A percentile compares a stretch with the other conserved stretches of the same genome.
Evolutionary conservation across 768 basidiomycete genomes (phyloP).

Genomic region (Amanita pallidorosea): DNA sequence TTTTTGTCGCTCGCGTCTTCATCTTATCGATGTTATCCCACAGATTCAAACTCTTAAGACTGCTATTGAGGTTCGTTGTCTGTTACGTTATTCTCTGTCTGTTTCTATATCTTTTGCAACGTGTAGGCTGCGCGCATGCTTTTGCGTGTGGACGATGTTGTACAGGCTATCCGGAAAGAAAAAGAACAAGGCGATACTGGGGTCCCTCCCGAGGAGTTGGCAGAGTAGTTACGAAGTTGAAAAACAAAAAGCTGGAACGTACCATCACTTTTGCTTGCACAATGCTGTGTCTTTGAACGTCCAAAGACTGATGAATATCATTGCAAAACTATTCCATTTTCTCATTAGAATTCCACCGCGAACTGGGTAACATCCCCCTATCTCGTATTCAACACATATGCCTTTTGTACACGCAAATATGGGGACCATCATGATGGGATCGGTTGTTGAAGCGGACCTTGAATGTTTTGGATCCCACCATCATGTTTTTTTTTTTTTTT

Average conservation of each 20-base stretch:
- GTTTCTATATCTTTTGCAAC: neutral
- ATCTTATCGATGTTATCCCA: neutral
- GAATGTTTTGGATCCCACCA: too few species aligned
- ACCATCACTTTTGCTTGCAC: neutral
- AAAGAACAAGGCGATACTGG: slow-evolving; percentile 31
- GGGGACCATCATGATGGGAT: too few species aligned
- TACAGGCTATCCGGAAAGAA: slow-evolving; percentile 78
- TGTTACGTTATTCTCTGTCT: neutral
- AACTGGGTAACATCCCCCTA: neutral
- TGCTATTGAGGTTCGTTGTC: slow-evolving; percentile 57
- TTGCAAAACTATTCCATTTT: neutral
- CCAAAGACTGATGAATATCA: neutral
- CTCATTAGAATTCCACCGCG: neutral
- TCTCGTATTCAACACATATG: neutral
- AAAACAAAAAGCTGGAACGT: neutral
- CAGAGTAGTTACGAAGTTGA: slow-evolving; percentile 7
- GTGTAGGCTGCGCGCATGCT: slow-evolving; percentile 69
- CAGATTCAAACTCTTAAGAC: slow-evolving; percentile 95
- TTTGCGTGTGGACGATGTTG: slow-evolving; percentile 89
- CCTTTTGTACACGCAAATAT: neutral
- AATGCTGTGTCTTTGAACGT: neutral
- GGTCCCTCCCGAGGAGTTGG: slow-evolving; percentile 3
- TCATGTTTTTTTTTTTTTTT: too few species aligned
- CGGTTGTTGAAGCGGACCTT: too few species aligned
- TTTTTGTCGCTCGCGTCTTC: neutral